Evolutionary conservation across 192 early-diverging fungal species (phyloP).

Genomic region (Funneliformis mosseae): DNA sequence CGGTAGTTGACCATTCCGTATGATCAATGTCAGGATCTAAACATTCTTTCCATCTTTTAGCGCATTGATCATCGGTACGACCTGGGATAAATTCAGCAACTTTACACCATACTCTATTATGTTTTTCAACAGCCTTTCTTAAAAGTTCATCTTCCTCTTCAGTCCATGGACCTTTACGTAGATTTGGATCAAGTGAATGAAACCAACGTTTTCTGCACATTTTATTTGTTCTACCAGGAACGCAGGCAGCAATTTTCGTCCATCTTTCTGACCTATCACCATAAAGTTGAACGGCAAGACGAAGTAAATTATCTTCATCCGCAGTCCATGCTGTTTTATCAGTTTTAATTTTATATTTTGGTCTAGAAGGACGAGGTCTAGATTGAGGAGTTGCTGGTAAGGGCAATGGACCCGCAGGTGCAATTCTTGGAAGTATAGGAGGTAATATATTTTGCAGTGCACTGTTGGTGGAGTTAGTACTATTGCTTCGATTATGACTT

Average conservation of each 20-base stretch:
- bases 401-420: not conserved
- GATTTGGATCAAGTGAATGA: slow-evolving; percentile 73
- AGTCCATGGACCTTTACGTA: slow-evolving; percentile 83
- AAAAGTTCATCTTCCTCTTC: slow-evolving; percentile 75
- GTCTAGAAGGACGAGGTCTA: slow-evolving; percentile 5
- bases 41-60: slow-evolving; percentile 83
- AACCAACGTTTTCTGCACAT: slow-evolving; percentile 84
- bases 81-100: slow-evolving; percentile 78
- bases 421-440: not conserved
- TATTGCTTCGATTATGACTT: not conserved
- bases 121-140: slow-evolving; percentile 66
- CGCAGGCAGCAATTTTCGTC: slow-evolving; percentile 74
- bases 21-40: slow-evolving; percentile 42
- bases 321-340: slow-evolving; percentile 61
- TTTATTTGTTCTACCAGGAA: slow-evolving; percentile 79
- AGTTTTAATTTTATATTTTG: slow-evolving; percentile 8
- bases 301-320: slow-evolving; percentile 76
- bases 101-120: slow-evolving; percentile 80
- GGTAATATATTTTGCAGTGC: not conserved
- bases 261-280: slow-evolving; percentile 80
- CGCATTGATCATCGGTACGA: slow-evolving; percentile 87
- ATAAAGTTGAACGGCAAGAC: slow-evolving; percentile 69
- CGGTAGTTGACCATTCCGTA: slow-evolving; percentile 4
- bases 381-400: not conserved
- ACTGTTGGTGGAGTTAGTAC: not conserved